Evolutionary conservation across 1,139 yeast genomes (phyloP), one percentile per base, ranked within the genome.

Genomic region (Kodamaea sp.): DNA sequence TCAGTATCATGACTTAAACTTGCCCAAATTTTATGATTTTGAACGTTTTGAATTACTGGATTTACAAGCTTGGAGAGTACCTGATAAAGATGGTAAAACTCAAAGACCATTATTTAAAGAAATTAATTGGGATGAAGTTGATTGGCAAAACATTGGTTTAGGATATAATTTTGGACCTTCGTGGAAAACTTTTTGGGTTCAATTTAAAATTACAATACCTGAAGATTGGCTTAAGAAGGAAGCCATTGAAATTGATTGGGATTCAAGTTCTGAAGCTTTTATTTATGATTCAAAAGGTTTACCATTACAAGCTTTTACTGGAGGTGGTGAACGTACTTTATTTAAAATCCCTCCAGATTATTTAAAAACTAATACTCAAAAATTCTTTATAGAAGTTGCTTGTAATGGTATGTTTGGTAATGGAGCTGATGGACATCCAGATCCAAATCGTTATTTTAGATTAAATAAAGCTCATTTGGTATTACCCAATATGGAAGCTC

Each of bases 111-210:
- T 81, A 27, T 90, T 89, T 68, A 69, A 74, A 43, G 85, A 85
- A 24, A 81, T 89, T 34, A 46, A 55, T 28, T 70, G 84, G 47
- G 64, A 63, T 31, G 40, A 47, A 1, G 51, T 69, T 31, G 67
- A 73, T 30, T 84, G 89, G 83, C 67, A 73, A 42, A 63, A 67
- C 12, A 80, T 88, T 24, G 66, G 70, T 25, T 79, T 81, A 49
- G 95, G 95, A 24, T 81, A 84, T 52, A 66, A 71, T n/a, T 88
- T 85, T 60, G 97, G 96, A 0, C 97, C 97, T 2, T 84, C 95
- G 10, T 92, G 97, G 98, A 83, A 92, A 47, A 84, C 97, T 1
- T 94, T 89, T 51, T 92, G 98, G 98, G 88, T 92, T 62, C 77
- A 81, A 50, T 67, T 90, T 30, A 64, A 72, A 23, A 63, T 86